Evolutionary conservation across 164 flowering plant genomes (phyloP).

Genomic region (Buxus sempervirens): DNA sequence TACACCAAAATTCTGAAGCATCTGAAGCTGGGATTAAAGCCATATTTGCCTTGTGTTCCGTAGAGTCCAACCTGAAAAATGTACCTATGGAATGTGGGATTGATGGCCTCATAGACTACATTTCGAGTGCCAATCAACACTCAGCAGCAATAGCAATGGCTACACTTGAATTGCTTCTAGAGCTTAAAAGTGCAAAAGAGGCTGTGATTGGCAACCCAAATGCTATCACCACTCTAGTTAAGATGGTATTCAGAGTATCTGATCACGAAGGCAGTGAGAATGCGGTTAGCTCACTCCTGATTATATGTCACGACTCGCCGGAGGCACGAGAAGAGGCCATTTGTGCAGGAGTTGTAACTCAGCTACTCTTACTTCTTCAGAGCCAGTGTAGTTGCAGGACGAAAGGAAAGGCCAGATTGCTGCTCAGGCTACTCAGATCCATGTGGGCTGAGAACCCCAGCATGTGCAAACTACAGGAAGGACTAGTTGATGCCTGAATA

Average conservation of each 20-base stretch:
- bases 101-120: slow-evolving; percentile 33
- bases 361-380: slow-evolving; percentile 60
- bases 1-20: slow-evolving; percentile 24
- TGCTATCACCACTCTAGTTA: slow-evolving; percentile 45
- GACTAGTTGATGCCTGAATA: slow-evolving; percentile 11
- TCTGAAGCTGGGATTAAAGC: slow-evolving; percentile 38
- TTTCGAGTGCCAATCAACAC: slow-evolving; percentile 18
- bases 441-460: slow-evolving; percentile 32
- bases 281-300: slow-evolving; percentile 43
- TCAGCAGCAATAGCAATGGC: slow-evolving; percentile 31
- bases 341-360: slow-evolving; percentile 49
- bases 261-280: slow-evolving; percentile 60
- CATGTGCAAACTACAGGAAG: slow-evolving; percentile 10
- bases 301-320: slow-evolving; percentile 34
- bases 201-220: slow-evolving; percentile 27
- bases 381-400: slow-evolving; percentile 56
- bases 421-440: slow-evolving; percentile 67
- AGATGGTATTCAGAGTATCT: slow-evolving; percentile 61
- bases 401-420: slow-evolving; percentile 56
- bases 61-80: slow-evolving; percentile 26
- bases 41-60: slow-evolving; percentile 34
- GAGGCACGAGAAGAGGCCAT: slow-evolving; percentile 47
- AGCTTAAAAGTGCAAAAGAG: slow-evolving; percentile 33
- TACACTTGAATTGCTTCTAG: slow-evolving; percentile 40
- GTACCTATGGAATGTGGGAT: slow-evolving; percentile 34